Percentiles rank a stretch among this genome's conserved stretches.
These are phyloP conservation scores for Thalassiosira oceanica DNA, from an alignment of 352 stramenopile species.

Conservation along the genomic window DNA sequence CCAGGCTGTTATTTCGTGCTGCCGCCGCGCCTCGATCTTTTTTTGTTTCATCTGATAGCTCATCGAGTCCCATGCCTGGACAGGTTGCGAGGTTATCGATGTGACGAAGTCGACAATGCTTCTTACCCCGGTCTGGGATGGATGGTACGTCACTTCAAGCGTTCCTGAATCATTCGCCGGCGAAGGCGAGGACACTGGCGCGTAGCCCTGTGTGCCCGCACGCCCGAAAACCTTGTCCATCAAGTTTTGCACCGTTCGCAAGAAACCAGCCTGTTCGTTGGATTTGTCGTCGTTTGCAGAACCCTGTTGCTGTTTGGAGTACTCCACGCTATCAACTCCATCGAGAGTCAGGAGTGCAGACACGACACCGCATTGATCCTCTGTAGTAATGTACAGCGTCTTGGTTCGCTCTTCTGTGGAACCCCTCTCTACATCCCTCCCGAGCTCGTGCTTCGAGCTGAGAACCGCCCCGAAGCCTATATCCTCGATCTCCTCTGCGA, in stretches of 20 bases:
- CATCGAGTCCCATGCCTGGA: conserved; percentile 36
- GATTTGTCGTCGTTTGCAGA: conserved; percentile 5
- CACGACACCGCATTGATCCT: conserved; percentile 17
- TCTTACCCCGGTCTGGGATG: conserved; percentile 19
- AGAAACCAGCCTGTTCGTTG: neutral
- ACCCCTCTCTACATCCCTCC: neutral
- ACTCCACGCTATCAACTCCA: conserved; percentile 13
- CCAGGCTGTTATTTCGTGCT: conserved; percentile 85
- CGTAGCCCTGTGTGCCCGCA: conserved; percentile 1
- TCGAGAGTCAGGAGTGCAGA: conserved; percentile 25
- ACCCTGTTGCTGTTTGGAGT: conserved; percentile 7
- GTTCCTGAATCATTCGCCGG: conserved; percentile 2
- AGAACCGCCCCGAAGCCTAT: conserved; percentile 59
- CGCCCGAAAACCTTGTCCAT: too few species aligned
- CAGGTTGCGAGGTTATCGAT: conserved; percentile 4
- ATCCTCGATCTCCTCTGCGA: conserved; percentile 59
- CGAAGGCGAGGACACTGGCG: neutral
- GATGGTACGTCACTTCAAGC: conserved; percentile 44
- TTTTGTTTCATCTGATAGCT: conserved; percentile 71
- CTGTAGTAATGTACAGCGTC: conserved; percentile 28
- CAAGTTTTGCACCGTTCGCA: too few species aligned
- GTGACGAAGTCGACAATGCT: conserved; percentile 36
- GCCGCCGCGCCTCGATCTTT: conserved; percentile 83
- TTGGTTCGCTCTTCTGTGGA: conserved; percentile 6
- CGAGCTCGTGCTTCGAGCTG: conserved; percentile 28